A percentile compares a stretch with the other conserved stretches of the same genome.
Conservation (phyloP, 2,329 filamentous ascomycete species). For the Exophiala xenobiotica region DNA sequence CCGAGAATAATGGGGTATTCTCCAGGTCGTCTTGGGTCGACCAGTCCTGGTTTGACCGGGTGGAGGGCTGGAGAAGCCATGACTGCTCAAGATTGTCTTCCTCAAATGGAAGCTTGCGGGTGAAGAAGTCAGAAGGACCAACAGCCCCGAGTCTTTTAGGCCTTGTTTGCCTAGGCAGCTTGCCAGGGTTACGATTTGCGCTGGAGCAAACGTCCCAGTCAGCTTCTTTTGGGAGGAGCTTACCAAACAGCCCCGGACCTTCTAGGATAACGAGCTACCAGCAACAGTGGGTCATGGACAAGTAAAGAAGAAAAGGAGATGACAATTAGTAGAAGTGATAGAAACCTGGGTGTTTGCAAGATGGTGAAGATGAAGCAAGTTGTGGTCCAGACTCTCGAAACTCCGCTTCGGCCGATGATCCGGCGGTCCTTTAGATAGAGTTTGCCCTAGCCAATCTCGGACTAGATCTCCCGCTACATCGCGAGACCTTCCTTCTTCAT, state of each 20-base stretch:
- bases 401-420: background rate
- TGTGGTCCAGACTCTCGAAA: background rate
- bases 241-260: no score
- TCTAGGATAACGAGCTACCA: no score
- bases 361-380: no score
- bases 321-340: background rate
- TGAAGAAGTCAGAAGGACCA: background rate
- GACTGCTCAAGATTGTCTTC: background rate
- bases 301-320: background rate
- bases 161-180: no score
- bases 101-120: background rate
- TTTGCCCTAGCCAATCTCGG: background rate
- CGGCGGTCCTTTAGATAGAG: background rate
- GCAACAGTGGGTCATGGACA: no score
- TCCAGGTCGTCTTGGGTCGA: conserved; percentile 34
- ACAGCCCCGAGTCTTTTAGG: no score
- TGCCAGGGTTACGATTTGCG: no score
- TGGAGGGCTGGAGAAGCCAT: conserved; percentile 26
- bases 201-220: no score
- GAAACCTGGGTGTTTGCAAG: background rate
- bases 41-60: conserved; percentile 13
- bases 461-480: no score
- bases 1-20: conserved; percentile 49
- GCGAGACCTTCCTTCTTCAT: no score
- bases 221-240: no score